A percentile compares a stretch with the other conserved stretches of the same genome.
Conservation (phyloP, 176 grass and related monocot genomes). For the Neostapfia colusana region DNA sequence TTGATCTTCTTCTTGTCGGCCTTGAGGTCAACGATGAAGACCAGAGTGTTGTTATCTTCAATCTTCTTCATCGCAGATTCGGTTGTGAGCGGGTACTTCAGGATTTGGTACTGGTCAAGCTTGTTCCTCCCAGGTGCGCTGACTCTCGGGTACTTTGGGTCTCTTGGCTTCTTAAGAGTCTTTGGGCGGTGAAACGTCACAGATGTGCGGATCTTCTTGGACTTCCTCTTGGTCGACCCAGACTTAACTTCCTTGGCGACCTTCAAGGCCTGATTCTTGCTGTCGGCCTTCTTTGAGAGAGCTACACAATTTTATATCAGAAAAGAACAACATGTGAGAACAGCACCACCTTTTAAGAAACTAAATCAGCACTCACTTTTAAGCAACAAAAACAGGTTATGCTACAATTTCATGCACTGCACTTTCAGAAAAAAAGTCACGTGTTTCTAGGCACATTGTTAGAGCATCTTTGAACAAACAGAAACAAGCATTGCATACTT, state of each 20-base stretch:
- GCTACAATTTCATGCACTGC: neutral
- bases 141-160: conserved; percentile 36
- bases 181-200: conserved; percentile 39
- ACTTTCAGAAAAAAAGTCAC: neutral
- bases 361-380: neutral
- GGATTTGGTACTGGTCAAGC: conserved; percentile 48
- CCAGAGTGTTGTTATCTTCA: conserved; percentile 53
- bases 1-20: conserved; percentile 55
- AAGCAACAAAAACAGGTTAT: neutral
- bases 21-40: conserved; percentile 54
- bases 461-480: neutral
- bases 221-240: conserved; percentile 1
- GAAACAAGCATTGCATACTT: neutral
- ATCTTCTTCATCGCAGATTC: conserved; percentile 57
- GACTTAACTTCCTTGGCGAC: conserved; percentile 33
- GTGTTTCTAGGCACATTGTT: neutral
- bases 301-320: conserved; percentile 6
- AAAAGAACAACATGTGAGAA: neutral
- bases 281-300: conserved; percentile 10
- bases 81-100: conserved; percentile 50
- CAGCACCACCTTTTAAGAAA: neutral
- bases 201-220: conserved; percentile 40
- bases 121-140: conserved; percentile 34
- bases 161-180: conserved; percentile 33
- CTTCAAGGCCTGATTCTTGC: conserved; percentile 35